Evolutionary conservation across 2,329 filamentous ascomycete genomes (phyloP), one percentile per base, ranked within the genome.

Genomic region (Corynespora cassiicola): DNA sequence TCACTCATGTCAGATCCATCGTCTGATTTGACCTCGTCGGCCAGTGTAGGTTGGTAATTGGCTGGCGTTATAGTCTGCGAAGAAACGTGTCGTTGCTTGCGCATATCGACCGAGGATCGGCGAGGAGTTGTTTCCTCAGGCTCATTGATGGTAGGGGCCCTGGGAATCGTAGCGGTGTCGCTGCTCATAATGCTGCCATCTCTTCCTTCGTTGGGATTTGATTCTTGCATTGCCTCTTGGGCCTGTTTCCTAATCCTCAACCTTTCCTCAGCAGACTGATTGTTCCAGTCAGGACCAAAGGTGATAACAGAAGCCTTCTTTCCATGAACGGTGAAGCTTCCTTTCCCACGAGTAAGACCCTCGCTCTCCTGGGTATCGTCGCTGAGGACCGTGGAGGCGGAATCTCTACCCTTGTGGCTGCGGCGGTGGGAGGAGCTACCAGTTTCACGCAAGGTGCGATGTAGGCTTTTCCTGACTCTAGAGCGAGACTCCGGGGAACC

Each of bases 221-320:
- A 42, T 19, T 60, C 62, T 9, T 55, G 53, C 17, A 52, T 24
- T 8, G 56, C 56, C 25, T 67, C 64, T 36, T 68, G 64, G 0
- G 65, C 56, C 35, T 66, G 64, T 33, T 66, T 68, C 31, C 65
- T 61, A 7, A 61, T 56, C 54, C 68, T 70, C 15, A 71, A 40
- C 18, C 66, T 49, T 49, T 70, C 67, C 35, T 69, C 68, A 15
- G 67, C 63, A 7, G 66, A 57, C 11, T 61, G 62, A 35, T 80
- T 86, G 58, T 92, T 86, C 74, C 96, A 85, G 55, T 96, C 92
- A n/a, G 85, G 84, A 7, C 91, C 90, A 63, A 99, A 95, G n/a
- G 89, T 95, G 53, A 99, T 89, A 39, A 99, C 88, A 1, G 90
- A 96, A 3, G 94, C 94, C 69, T 99, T 97, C 75, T 97, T 99